These are phyloP conservation scores for Fulvia fulva DNA, from an alignment of 2,329 filamentous ascomycete genomes.

Conservation along the genomic window DNA sequence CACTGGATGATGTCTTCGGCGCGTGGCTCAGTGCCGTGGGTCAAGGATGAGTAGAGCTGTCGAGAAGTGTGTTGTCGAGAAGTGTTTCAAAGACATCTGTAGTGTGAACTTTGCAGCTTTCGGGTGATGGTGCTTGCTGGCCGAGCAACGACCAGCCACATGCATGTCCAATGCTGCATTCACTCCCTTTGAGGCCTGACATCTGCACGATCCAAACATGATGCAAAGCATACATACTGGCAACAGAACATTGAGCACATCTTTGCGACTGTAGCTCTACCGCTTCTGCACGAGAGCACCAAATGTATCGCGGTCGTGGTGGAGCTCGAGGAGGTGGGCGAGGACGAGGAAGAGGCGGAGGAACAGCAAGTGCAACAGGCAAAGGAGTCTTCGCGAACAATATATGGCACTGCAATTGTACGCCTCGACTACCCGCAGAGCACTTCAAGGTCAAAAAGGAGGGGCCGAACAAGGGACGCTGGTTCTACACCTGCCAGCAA, in stretches of 20 bases:
- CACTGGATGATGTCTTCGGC: too few relatives aligned
- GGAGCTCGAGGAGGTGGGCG: constrained; percentile 11
- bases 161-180: background rate
- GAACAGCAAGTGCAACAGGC: constrained; percentile 6
- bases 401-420: constrained; percentile 55
- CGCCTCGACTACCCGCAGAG: constrained; percentile 50
- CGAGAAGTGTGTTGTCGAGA: too few relatives aligned
- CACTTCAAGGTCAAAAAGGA: constrained; percentile 57
- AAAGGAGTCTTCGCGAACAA: constrained; percentile 32
- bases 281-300: background rate
- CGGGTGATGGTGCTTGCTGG: too few relatives aligned
- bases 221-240: background rate
- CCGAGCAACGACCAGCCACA: background rate
- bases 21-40: too few relatives aligned
- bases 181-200: too few relatives aligned
- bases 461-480: constrained; percentile 50
- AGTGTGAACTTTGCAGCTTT: too few relatives aligned
- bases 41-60: too few relatives aligned
- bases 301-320: constrained; percentile 2
- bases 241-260: background rate
- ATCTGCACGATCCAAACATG: too few relatives aligned
- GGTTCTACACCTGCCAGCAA: constrained; percentile 57
- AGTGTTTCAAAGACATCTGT: too few relatives aligned
- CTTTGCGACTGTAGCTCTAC: background rate
- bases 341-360: constrained; percentile 10